Percentiles rank a stretch among this genome's conserved stretches.
Evolutionary conservation across 495 filamentous ascomycete genomes (phyloP).

Genomic region (Podospora pseudocomata): DNA sequence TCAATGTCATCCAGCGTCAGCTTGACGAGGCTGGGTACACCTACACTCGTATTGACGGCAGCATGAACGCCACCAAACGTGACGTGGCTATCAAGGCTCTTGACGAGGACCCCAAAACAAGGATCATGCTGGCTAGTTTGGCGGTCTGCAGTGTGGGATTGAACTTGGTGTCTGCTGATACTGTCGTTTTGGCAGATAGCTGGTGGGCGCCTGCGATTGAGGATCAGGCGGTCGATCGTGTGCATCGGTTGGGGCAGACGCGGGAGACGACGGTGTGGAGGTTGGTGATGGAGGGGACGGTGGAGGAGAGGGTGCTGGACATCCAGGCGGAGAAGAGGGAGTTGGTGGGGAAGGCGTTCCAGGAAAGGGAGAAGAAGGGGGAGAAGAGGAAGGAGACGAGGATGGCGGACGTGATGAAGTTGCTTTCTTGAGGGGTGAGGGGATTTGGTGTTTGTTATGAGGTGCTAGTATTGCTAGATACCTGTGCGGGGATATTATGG

Average conservation of each 20-base stretch:
- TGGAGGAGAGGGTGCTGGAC: constrained; percentile 83
- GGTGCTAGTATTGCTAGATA: neutral
- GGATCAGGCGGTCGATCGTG: constrained; percentile 88
- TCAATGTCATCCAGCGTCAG: constrained; percentile 72
- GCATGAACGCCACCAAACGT: constrained; percentile 63
- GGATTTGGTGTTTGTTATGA: neutral
- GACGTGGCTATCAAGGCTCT: constrained; percentile 67
- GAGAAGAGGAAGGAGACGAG: constrained; percentile 43
- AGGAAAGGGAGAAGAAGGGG: constrained; percentile 51
- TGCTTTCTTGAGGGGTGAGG: constrained; percentile 30
- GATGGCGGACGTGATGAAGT: constrained; percentile 40
- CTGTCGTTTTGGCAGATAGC: constrained; percentile 76
- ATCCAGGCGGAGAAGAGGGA: constrained; percentile 79
- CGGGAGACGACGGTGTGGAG: constrained; percentile 74
- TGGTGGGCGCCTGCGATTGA: constrained; percentile 95
- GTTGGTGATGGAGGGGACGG: constrained; percentile 73
- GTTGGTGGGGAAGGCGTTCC: constrained; percentile 72
- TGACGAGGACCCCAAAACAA: constrained; percentile 63
- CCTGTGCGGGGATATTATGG: neutral
- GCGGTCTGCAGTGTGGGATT: constrained; percentile 82
- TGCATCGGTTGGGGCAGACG: constrained; percentile 83
- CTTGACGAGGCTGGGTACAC: constrained; percentile 58
- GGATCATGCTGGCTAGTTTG: constrained; percentile 78
- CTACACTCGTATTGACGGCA: constrained; percentile 79
- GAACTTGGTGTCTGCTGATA: constrained; percentile 84